These are phyloP conservation scores for Leucogyrophana mollusca DNA, from an alignment of 768 basidiomycete species.

Conservation along the genomic window DNA sequence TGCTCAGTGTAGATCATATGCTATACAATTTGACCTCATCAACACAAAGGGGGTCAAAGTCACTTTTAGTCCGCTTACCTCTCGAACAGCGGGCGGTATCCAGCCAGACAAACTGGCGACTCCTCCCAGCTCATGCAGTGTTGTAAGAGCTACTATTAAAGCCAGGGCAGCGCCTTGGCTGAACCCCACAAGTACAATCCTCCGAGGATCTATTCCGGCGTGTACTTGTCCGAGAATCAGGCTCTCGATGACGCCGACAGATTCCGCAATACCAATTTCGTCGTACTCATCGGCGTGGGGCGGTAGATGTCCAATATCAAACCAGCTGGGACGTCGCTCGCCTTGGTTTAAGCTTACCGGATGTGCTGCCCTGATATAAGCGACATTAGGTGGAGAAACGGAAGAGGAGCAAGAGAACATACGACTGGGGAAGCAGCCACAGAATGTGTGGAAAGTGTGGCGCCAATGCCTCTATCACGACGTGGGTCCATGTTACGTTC, in stretches of 20 bases:
- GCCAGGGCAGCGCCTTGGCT: conserved; percentile 42
- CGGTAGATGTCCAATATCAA: conserved; percentile 37
- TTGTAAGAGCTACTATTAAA: conserved; percentile 38
- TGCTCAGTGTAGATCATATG: conserved; percentile 29
- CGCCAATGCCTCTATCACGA: conserved; percentile 32
- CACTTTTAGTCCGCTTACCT: conserved; percentile 22
- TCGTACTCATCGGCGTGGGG: conserved; percentile 37
- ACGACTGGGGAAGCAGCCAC: conserved; percentile 47
- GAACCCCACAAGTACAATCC: conserved; percentile 41
- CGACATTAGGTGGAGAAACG: background rate
- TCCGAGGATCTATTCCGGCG: conserved; percentile 31
- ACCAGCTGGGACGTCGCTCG: conserved; percentile 38
- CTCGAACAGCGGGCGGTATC: conserved; percentile 37
- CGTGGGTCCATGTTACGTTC: conserved; percentile 34
- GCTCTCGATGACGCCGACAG: conserved; percentile 34
- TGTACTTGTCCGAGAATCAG: conserved; percentile 39
- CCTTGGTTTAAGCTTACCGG: conserved; percentile 21
- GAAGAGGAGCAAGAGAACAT: conserved; percentile 5
- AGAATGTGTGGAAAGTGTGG: conserved; percentile 35
- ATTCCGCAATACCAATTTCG: conserved; percentile 30
- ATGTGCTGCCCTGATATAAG: background rate
- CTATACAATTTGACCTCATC: conserved; percentile 9
- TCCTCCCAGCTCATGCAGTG: conserved; percentile 41
- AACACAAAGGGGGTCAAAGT: background rate
- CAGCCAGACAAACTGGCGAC: conserved; percentile 45